phyloP scores from a whole-genome alignment of 495 filamentous ascomycete genomes.

The Neohortaea acidophila region DNA sequence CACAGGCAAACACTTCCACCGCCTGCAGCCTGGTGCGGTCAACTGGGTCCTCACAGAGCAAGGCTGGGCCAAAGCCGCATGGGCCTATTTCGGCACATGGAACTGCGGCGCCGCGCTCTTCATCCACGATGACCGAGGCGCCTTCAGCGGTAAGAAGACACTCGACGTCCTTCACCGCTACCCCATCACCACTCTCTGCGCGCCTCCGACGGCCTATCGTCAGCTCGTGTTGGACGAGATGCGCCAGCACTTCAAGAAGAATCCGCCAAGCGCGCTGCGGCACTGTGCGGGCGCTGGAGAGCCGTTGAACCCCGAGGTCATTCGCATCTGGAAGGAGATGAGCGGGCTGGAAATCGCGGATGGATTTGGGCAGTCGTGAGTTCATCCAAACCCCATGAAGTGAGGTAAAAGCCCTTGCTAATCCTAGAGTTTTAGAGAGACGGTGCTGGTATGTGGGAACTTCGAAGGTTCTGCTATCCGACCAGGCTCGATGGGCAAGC shows the following conservation, averaged over 20 bases:
- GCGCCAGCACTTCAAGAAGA: conserved; percentile 2
- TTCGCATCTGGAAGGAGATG: conserved; percentile 12
- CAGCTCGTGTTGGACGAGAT: conserved; percentile 15
- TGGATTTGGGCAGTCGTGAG: conserved; percentile 19
- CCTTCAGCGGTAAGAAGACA: conserved; percentile 3
- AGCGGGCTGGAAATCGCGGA: conserved; percentile 14
- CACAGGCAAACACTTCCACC: conserved; percentile 17
- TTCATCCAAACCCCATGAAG: too few relatives aligned
- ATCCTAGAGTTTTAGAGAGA: too few relatives aligned
- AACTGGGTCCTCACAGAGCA: conserved; percentile 17
- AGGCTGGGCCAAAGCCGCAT: conserved; percentile 19
- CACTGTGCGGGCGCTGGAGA: conserved; percentile 16
- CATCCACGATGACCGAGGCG: conserved; percentile 12
- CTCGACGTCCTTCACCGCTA: conserved; percentile 12
- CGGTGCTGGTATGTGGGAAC: conserved; percentile 16
- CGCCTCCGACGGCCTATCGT: conserved; percentile 17
- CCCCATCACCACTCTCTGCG: conserved; percentile 17
- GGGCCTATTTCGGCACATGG: conserved; percentile 18
- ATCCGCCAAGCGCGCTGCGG: conserved; percentile 5
- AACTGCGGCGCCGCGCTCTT: conserved; percentile 17
- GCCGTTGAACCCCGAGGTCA: conserved; percentile 17
- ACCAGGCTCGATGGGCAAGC: conserved; percentile 15
- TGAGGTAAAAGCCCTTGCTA: too few relatives aligned
- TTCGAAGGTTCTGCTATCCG: conserved; percentile 8
- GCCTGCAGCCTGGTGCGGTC: conserved; percentile 7